Conservation (phyloP, 176 grass and related monocot genomes). For the Lolium perenne region DNA sequence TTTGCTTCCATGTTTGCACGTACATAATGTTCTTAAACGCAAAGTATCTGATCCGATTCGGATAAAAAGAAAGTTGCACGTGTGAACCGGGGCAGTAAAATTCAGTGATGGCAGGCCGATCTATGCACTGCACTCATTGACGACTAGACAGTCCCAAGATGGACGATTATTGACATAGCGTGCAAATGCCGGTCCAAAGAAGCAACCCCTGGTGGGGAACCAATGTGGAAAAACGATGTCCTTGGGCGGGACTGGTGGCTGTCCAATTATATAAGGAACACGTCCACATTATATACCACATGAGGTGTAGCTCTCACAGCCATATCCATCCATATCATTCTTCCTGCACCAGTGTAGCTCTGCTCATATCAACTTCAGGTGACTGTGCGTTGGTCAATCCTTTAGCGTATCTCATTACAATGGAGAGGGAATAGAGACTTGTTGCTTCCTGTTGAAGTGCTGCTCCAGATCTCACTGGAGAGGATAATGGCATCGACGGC, state of each 20-base stretch:
- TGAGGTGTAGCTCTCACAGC: background rate
- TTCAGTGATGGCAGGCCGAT: background rate
- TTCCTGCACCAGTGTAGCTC: background rate
- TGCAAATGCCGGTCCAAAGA: constrained; percentile 43
- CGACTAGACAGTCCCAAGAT: constrained; percentile 24
- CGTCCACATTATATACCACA: constrained; percentile 18
- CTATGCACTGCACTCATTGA: background rate
- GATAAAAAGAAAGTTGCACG: background rate
- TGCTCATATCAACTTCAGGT: background rate
- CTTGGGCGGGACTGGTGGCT: background rate
- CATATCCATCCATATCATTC: constrained; percentile 38
- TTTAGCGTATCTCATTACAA: background rate
- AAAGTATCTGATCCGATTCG: background rate
- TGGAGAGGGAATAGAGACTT: background rate
- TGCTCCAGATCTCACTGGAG: background rate
- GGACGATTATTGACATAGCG: background rate
- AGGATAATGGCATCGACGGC: constrained; percentile 12
- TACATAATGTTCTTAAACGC: no score
- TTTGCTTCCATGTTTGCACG: no score
- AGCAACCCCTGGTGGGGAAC: constrained; percentile 45
- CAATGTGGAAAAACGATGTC: constrained; percentile 27
- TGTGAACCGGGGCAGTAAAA: background rate
- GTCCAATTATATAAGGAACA: constrained; percentile 33
- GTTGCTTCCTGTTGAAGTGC: background rate
- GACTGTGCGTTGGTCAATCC: background rate